Evolutionary conservation across 2,329 filamentous ascomycete species (phyloP).

Genomic region (Harringtonia lauricola): DNA sequence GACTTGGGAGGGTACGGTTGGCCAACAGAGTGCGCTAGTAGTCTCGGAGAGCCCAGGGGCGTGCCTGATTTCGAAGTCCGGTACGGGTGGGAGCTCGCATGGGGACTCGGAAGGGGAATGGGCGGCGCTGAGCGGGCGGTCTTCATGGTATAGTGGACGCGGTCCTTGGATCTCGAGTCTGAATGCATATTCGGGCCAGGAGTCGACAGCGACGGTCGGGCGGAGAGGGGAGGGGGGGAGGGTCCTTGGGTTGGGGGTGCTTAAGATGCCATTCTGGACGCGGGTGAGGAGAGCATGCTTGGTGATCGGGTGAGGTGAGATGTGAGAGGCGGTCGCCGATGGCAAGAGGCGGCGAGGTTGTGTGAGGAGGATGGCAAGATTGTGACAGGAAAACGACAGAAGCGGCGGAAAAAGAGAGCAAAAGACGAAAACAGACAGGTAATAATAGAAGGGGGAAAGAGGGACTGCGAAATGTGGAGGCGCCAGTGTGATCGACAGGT

Average conservation of each 20-base stretch:
- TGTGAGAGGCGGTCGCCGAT: too few species aligned
- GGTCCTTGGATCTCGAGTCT: constrained; percentile 20
- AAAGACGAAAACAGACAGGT: background rate
- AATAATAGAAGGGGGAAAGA: background rate
- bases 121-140: constrained; percentile 28
- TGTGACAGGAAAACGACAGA: too few species aligned
- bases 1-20: constrained; percentile 41
- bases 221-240: too few species aligned
- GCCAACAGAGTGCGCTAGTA: constrained; percentile 38
- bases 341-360: too few species aligned
- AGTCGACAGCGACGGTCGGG: too few species aligned
- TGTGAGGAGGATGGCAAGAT: background rate
- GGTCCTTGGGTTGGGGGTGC: too few species aligned
- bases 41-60: constrained; percentile 39
- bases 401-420: background rate
- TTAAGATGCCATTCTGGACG: too few species aligned
- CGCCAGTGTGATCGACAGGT: too few species aligned
- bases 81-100: constrained; percentile 28
- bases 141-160: constrained; percentile 35
- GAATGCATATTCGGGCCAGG: constrained; percentile 1
- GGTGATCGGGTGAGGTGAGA: too few species aligned
- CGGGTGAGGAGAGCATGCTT: too few species aligned
- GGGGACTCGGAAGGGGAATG: constrained; percentile 16
- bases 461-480: background rate
- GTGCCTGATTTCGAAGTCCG: constrained; percentile 33